Percentiles rank a stretch among this genome's conserved stretches.
phyloP scores from a whole-genome alignment of 2,329 filamentous ascomycete genomes.

The Tothia fuscella region DNA sequence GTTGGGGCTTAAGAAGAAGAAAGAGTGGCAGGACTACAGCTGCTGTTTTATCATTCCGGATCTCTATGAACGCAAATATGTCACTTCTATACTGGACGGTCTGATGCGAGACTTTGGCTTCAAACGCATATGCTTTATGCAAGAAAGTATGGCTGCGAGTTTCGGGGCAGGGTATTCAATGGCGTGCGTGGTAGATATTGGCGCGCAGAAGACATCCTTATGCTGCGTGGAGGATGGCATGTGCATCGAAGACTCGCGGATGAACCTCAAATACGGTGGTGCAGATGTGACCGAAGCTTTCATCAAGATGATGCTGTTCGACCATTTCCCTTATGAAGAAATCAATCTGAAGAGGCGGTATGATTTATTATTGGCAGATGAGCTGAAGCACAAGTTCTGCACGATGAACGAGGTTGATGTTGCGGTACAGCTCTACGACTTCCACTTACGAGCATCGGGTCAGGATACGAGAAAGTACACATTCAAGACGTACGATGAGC shows the following conservation, averaged over 20 bases:
- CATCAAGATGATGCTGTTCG: constrained; percentile 94
- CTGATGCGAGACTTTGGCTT: constrained; percentile 86
- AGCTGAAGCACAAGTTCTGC: constrained; percentile 86
- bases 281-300: constrained; percentile 89
- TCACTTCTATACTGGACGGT: constrained; percentile 72
- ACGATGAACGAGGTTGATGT: constrained; percentile 86
- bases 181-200: constrained; percentile 90
- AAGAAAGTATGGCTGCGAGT: constrained; percentile 87
- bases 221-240: constrained; percentile 96
- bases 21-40: constrained; percentile 80
- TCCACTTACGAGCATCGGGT: constrained; percentile 78
- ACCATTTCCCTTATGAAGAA: constrained; percentile 89
- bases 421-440: constrained; percentile 76
- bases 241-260: constrained; percentile 82
- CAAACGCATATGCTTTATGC: constrained; percentile 79
- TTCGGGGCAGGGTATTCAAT: constrained; percentile 93
- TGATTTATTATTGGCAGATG: constrained; percentile 86
- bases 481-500: constrained; percentile 96
- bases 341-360: constrained; percentile 86
- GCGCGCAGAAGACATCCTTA: constrained; percentile 93
- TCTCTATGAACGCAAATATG: constrained; percentile 87
- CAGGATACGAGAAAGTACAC: constrained; percentile 85
- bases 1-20: constrained; percentile 62
- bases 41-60: constrained; percentile 97
- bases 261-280: constrained; percentile 91